Conservation (phyloP, 352 stramenopile species). For the Saprolegnia parasitica region DNA sequence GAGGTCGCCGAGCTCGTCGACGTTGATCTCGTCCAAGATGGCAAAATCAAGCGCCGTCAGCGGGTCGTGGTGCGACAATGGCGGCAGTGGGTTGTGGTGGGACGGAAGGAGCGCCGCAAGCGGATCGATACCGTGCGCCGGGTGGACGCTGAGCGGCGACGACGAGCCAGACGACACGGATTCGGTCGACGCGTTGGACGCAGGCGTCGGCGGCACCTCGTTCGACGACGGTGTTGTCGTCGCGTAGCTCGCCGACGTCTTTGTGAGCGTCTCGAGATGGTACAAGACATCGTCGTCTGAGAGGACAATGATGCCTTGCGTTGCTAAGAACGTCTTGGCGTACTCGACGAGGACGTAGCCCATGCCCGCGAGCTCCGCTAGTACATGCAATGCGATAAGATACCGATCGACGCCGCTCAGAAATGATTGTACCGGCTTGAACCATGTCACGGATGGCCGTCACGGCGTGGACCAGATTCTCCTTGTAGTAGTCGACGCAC, state of each 20-base stretch:
- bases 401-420: neutral
- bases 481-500: slow-evolving; percentile 19
- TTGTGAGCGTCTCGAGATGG: slow-evolving; percentile 18
- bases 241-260: neutral
- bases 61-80: neutral
- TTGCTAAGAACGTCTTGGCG: slow-evolving; percentile 18
- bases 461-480: neutral
- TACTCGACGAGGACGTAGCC: slow-evolving; percentile 19
- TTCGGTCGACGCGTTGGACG: neutral
- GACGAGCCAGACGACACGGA: neutral
- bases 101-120: neutral
- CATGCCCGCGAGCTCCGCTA: slow-evolving; percentile 26
- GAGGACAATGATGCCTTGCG: slow-evolving; percentile 23
- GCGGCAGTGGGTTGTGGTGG: neutral
- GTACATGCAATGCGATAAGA: neutral
- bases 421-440: neutral
- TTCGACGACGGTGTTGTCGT: neutral
- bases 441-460: slow-evolving; percentile 25
- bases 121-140: neutral
- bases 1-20: slow-evolving; percentile 20
- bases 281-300: slow-evolving; percentile 19
- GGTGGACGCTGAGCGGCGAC: neutral
- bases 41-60: slow-evolving; percentile 4
- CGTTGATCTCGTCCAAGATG: slow-evolving; percentile 15
- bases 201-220: neutral